phyloP scores from a whole-genome alignment of 1,139 yeast species.

The Geotrichum armillariae region DNA sequence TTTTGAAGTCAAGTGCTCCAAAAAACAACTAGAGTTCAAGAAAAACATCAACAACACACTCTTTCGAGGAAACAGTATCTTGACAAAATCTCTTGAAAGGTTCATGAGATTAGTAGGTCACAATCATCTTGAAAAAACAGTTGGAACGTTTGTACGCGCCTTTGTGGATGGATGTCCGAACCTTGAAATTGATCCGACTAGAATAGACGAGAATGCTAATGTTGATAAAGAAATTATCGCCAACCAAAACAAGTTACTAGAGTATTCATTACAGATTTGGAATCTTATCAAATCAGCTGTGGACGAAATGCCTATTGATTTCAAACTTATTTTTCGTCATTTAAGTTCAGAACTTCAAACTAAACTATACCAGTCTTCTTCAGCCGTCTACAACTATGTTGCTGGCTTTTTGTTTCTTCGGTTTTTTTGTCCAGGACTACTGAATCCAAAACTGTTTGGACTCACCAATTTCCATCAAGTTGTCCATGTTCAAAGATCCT shows the following conservation, averaged over 20 bases:
- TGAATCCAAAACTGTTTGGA: slow-evolving; percentile 83
- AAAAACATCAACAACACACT: slow-evolving; percentile 56
- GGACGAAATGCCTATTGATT: slow-evolving; percentile 71
- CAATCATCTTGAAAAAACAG: slow-evolving; percentile 70
- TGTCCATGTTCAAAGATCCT: slow-evolving; percentile 69
- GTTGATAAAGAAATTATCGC: slow-evolving; percentile 44
- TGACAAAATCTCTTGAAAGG: slow-evolving; percentile 78
- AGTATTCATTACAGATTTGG: slow-evolving; percentile 71
- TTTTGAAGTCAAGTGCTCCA: not conserved
- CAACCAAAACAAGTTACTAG: slow-evolving; percentile 54
- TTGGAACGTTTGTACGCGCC: slow-evolving; percentile 65
- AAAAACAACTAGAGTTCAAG: slow-evolving; percentile 13
- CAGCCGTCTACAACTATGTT: slow-evolving; percentile 49
- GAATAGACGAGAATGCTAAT: slow-evolving; percentile 36
- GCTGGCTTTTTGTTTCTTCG: slow-evolving; percentile 83
- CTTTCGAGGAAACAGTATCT: slow-evolving; percentile 80
- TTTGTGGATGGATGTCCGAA: slow-evolving; percentile 51
- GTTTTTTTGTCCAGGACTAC: slow-evolving; percentile 86
- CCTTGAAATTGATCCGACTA: slow-evolving; percentile 75
- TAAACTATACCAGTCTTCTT: slow-evolving; percentile 5
- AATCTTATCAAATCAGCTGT: slow-evolving; percentile 63
- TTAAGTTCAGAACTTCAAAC: slow-evolving; percentile 28
- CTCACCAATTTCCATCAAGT: slow-evolving; percentile 69
- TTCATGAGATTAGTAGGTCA: slow-evolving; percentile 77
- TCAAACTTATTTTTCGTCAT: slow-evolving; percentile 48